A percentile compares a stretch with the other conserved stretches of the same genome.
Conservation (phyloP, 2,329 filamentous ascomycete species). For the Xylariaceae sp. region DNA sequence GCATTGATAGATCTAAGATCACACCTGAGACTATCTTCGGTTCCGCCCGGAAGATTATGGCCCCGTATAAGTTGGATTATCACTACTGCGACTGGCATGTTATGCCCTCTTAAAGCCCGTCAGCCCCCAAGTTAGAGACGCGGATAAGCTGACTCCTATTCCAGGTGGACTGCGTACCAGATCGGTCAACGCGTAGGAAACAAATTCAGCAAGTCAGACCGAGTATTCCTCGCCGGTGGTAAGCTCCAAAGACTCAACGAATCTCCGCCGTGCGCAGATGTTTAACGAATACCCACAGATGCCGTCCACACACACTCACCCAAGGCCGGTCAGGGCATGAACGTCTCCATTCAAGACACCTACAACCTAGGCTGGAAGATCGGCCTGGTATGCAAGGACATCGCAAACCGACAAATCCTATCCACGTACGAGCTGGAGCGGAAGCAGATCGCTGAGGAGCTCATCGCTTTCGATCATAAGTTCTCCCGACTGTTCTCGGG, state of each 20-base stretch:
- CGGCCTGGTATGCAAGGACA: slow-evolving; percentile 32
- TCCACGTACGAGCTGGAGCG: slow-evolving; percentile 42
- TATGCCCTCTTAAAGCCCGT: neutral
- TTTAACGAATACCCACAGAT: slow-evolving; percentile 37
- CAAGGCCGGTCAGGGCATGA: slow-evolving; percentile 65
- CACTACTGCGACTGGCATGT: slow-evolving; percentile 58
- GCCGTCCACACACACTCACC: slow-evolving; percentile 68
- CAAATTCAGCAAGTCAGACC: slow-evolving; percentile 48
- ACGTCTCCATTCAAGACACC: slow-evolving; percentile 55
- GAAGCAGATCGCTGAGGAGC: slow-evolving; percentile 51
- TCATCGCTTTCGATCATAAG: slow-evolving; percentile 51
- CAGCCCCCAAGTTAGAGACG: neutral
- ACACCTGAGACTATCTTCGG: slow-evolving; percentile 58
- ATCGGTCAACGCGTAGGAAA: slow-evolving; percentile 61
- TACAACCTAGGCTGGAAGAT: slow-evolving; percentile 55
- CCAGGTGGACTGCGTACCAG: slow-evolving; percentile 44
- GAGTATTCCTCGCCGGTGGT: slow-evolving; percentile 64
- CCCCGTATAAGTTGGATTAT: slow-evolving; percentile 61
- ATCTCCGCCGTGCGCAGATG: neutral
- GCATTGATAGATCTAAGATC: slow-evolving; percentile 55
- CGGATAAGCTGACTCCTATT: neutral
- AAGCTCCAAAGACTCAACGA: neutral
- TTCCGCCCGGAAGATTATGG: slow-evolving; percentile 58
- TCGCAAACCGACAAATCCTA: slow-evolving; percentile 33
- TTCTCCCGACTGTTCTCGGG: slow-evolving; percentile 46